Conservation (phyloP, 768 basidiomycete genomes). For the Podaxis rugospora region DNA sequence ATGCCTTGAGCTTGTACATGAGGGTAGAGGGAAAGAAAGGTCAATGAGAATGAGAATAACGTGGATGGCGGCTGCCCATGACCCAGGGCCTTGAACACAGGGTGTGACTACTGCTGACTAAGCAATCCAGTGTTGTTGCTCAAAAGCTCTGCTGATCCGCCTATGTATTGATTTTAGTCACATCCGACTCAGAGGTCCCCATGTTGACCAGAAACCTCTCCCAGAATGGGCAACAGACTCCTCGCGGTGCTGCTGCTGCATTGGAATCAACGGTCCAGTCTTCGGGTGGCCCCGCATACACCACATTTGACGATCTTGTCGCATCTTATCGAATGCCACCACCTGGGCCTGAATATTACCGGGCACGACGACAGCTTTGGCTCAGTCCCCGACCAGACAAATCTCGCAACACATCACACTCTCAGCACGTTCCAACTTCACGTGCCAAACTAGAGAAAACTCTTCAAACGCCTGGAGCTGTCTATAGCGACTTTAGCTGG, state of each 20-base stretch:
- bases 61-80: conserved; percentile 11
- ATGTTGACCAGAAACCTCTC: background rate
- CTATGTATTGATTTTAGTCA: background rate
- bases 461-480: conserved; percentile 41
- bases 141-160: background rate
- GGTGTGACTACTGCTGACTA: conserved; percentile 13
- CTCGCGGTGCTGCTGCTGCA: background rate
- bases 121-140: background rate
- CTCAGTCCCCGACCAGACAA: conserved; percentile 26
- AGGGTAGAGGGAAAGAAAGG: conserved; percentile 16
- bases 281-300: background rate
- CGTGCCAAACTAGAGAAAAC: conserved; percentile 47
- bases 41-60: conserved; percentile 2
- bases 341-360: conserved; percentile 62
- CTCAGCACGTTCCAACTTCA: conserved; percentile 27
- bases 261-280: background rate
- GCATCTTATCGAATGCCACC: conserved; percentile 37
- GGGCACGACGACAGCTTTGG: conserved; percentile 63
- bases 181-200: too few relatives aligned
- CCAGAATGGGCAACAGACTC: background rate
- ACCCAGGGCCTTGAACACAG: background rate
- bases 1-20: conserved; percentile 54
- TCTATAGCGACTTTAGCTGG: conserved; percentile 53
- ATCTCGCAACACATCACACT: conserved; percentile 16
- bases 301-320: conserved; percentile 6